A percentile compares a stretch with the other conserved stretches of the same genome.
Evolutionary conservation across 1,284 basidiomycete genomes (phyloP).

Genomic region (Malassezia arunalokei): DNA sequence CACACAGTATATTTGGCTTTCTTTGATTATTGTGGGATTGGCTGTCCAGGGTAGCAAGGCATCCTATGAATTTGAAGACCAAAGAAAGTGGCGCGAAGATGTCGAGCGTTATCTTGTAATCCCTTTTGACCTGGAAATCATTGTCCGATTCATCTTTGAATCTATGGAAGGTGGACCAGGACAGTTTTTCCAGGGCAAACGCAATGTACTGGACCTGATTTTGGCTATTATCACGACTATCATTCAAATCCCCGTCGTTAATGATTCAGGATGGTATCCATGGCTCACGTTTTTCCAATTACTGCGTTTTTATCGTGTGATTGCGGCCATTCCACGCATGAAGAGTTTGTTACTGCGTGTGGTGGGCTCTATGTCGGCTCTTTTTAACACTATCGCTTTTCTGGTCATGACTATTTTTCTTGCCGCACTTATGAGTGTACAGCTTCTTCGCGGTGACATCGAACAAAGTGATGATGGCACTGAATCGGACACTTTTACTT

Average conservation of each 20-base stretch:
- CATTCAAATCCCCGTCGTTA: constrained; percentile 73
- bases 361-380: constrained; percentile 80
- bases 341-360: constrained; percentile 52
- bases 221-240: constrained; percentile 68
- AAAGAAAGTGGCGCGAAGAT: constrained; percentile 43
- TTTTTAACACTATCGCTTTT: constrained; percentile 88
- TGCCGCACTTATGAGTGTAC: constrained; percentile 66
- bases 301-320: constrained; percentile 81
- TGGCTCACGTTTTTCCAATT: constrained; percentile 90
- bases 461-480: constrained; percentile 38
- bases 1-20: constrained; percentile 50
- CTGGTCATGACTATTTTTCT: constrained; percentile 78
- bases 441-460: constrained; percentile 66
- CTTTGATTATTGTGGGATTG: constrained; percentile 54
- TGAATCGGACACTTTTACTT: constrained; percentile 56
- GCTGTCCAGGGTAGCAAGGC: constrained; percentile 66
- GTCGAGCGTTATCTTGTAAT: constrained; percentile 70
- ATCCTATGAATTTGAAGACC: constrained; percentile 43
- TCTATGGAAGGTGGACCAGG: constrained; percentile 71
- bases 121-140: constrained; percentile 77
- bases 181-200: constrained; percentile 56
- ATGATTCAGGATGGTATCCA: constrained; percentile 57
- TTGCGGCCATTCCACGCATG: constrained; percentile 76
- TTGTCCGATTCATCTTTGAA: constrained; percentile 56
- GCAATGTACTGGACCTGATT: constrained; percentile 68